Base-by-base conservation (phyloP, 2,329 filamentous ascomycete species). In the Chrysosporium queenslandicum region DNA sequence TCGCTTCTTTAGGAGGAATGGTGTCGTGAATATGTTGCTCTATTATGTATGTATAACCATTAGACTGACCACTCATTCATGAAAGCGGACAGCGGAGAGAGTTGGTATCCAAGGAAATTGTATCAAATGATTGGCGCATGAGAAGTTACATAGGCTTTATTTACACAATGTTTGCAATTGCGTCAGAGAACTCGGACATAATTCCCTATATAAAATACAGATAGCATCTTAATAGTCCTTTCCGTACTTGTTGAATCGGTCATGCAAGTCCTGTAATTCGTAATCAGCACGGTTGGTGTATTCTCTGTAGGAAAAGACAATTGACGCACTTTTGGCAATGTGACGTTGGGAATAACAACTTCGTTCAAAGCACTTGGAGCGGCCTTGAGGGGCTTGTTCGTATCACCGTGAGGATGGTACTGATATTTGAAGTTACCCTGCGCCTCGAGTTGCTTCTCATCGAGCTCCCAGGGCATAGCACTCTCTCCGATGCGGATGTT, bases 211-310 rank as follows among this genome's bases (percentile, higher is more conserved):
- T 30, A 30, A 16, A 25, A 40, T 41, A 46, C 46, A 55, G 40
- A n/a, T 25, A 36, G 21, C 32, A 46, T 23, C 23, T 29, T 43
- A 37, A 21, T 42, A 42, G n/a, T 97, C 92, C 82, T 97, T 97
- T 72, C 92, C 92, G 82, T 87, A 97, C 80, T 98, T 98, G 86
- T 98, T 98, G 82, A 85, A 97, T 76, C 85, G 86, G 63, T 98
- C 92, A 76, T 98, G 92, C 59, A 96, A 81, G 65, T 85, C 79
- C 87, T 94, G 64, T 53, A 46, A 29, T 46, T 23, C 16, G 39
- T 14, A 34, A 16, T 52, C 53, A 47, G n/a, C 20, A 37, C 11
- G 23, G 32, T 7, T 12, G 37, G 29, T 16, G 16, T 30, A 20
- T 18, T 37, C 27, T 23, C 4, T 12, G 39, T 14, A 8, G 14